These are phyloP conservation scores for Apiospora aurea DNA, from an alignment of 2,329 filamentous ascomycete genomes.

Conservation along the genomic window DNA sequence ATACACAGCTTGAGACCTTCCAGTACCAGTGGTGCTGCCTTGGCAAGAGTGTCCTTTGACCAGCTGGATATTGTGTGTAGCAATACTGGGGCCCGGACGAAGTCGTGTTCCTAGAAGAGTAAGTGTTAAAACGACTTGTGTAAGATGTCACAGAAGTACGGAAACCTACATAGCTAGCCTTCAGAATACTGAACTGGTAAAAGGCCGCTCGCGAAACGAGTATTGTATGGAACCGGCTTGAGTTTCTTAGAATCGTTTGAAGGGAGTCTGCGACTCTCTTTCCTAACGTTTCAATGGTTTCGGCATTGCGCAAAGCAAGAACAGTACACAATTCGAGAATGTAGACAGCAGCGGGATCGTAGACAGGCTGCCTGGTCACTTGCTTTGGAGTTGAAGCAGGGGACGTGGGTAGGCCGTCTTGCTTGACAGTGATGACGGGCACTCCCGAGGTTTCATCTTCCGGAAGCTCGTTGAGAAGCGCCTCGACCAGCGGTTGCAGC, in stretches of 20 bases:
- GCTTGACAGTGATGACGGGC: constrained; percentile 83
- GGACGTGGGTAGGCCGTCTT: constrained; percentile 74
- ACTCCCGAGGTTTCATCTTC: constrained; percentile 78
- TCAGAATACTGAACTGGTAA: constrained; percentile 83
- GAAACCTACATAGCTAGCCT: constrained; percentile 79
- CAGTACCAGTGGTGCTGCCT: constrained; percentile 77
- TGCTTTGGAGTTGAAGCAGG: constrained; percentile 67
- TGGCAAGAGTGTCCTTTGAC: constrained; percentile 76
- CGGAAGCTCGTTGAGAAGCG: constrained; percentile 83
- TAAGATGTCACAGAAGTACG: too few species aligned
- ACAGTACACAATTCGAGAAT: constrained; percentile 91
- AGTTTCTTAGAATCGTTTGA: constrained; percentile 82
- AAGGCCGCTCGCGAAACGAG: constrained; percentile 84
- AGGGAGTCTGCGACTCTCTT: constrained; percentile 81
- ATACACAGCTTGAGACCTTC: constrained; percentile 84
- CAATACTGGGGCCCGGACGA: constrained; percentile 88
- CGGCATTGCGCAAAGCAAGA: constrained; percentile 76
- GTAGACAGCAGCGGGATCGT: constrained; percentile 88
- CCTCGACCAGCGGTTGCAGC: constrained; percentile 70
- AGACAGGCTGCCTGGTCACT: constrained; percentile 64
- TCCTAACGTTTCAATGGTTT: constrained; percentile 75
- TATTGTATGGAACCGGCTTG: constrained; percentile 80
- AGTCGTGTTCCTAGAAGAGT: constrained; percentile 78
- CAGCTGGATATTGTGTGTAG: constrained; percentile 92
- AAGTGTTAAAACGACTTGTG: neutral